A percentile compares a stretch with the other conserved stretches of the same genome.
Evolutionary conservation across 1,284 basidiomycete species (phyloP).

Genomic region (Rhodotorula sp.): DNA sequence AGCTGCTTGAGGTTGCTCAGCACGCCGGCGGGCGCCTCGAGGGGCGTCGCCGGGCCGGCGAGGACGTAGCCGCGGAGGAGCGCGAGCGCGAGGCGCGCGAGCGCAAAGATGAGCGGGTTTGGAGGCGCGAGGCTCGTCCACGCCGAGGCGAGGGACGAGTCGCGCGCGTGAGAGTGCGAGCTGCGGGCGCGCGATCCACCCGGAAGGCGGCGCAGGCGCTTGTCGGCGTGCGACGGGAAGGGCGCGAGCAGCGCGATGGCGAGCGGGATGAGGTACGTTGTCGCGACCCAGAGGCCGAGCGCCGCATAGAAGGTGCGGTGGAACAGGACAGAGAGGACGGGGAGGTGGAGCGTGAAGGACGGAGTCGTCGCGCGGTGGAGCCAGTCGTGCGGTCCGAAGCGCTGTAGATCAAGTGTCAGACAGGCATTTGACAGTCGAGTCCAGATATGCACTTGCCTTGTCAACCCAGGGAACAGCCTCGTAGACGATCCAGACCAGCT

Average conservation of each 20-base stretch:
- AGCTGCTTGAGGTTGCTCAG: background rate
- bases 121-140: conserved; percentile 15
- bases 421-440: too few species aligned
- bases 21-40: background rate
- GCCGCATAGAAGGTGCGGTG: conserved; percentile 32
- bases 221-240: conserved; percentile 17
- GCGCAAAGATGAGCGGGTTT: conserved; percentile 30
- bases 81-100: conserved; percentile 29
- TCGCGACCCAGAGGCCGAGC: conserved; percentile 18
- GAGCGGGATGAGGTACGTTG: conserved; percentile 33
- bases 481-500: conserved; percentile 25
- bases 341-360: conserved; percentile 15
- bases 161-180: background rate
- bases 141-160: background rate
- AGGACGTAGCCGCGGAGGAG: conserved; percentile 33
- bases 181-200: background rate
- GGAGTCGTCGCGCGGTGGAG: conserved; percentile 7
- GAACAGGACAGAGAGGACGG: conserved; percentile 29
- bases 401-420: conserved; percentile 3
- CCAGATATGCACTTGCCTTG: too few species aligned
- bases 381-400: conserved; percentile 27
- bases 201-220: background rate
- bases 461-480: conserved; percentile 29
- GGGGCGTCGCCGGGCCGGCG: background rate
- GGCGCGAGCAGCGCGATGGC: conserved; percentile 24